Conservation (phyloP, 306 rosid species). For the Vachellia pachyceras region DNA sequence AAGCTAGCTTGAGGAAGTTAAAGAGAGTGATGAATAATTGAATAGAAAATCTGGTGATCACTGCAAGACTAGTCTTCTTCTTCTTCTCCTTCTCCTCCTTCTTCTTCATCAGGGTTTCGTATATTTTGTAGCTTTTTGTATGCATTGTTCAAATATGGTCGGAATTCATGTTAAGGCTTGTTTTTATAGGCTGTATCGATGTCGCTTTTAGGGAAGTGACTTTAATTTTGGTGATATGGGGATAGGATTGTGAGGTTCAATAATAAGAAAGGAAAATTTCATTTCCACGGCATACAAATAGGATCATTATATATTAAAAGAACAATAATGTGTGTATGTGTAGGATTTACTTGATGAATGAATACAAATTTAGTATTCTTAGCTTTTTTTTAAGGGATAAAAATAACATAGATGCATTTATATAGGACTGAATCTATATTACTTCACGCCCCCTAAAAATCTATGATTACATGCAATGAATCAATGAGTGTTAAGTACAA, state of each 20-base stretch:
- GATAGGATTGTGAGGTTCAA: background rate
- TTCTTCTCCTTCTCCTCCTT: background rate
- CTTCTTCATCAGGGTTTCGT: background rate
- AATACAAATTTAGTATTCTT: too few relatives aligned
- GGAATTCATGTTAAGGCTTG: background rate
- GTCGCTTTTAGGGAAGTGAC: background rate
- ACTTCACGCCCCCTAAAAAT: background rate
- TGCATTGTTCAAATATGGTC: too few relatives aligned
- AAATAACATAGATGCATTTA: too few relatives aligned
- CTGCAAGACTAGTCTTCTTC: background rate
- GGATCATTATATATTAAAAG: background rate
- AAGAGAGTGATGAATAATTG: slow-evolving; percentile 1
- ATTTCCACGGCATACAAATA: background rate
- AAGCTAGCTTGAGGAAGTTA: slow-evolving; percentile 25
- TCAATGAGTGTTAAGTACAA: background rate
- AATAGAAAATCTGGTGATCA: background rate
- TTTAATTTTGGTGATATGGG: background rate
- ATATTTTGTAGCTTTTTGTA: background rate
- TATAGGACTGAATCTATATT: background rate
- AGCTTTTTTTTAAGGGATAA: too few relatives aligned
- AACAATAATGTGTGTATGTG: too few relatives aligned
- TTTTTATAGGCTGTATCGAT: background rate
- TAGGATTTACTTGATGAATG: too few relatives aligned
- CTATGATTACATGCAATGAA: background rate
- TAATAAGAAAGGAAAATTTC: background rate